Evolutionary conservation across 1,139 yeast species (phyloP).

Genomic region (Taphrina populina): DNA sequence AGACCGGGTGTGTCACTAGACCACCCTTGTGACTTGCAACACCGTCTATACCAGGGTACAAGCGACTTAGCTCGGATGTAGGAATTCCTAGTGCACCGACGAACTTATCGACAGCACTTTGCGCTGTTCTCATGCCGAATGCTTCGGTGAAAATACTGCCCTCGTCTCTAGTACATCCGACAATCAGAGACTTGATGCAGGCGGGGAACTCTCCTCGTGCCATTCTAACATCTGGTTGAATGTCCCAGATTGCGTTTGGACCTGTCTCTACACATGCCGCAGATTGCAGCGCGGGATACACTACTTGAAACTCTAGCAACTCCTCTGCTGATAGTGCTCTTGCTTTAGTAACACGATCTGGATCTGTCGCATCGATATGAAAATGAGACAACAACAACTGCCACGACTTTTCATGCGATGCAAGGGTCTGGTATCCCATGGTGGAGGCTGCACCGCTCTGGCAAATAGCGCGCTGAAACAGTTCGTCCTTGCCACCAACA

Average conservation of each 20-base stretch:
- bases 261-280: slow-evolving; percentile 26
- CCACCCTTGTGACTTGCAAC: slow-evolving; percentile 8
- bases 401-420: slow-evolving; percentile 20
- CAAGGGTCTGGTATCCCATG: slow-evolving; percentile 13
- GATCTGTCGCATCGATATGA: slow-evolving; percentile 6
- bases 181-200: slow-evolving; percentile 19
- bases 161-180: slow-evolving; percentile 20
- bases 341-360: slow-evolving; percentile 15
- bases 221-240: slow-evolving; percentile 20
- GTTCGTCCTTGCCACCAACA: slow-evolving; percentile 19
- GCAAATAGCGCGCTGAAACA: slow-evolving; percentile 29
- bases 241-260: slow-evolving; percentile 29
- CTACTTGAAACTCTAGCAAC: slow-evolving; percentile 1
- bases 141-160: slow-evolving; percentile 21
- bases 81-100: slow-evolving; percentile 19
- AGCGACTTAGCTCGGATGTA: neutral
- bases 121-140: slow-evolving; percentile 26
- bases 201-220: slow-evolving; percentile 14
- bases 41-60: slow-evolving; percentile 20
- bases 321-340: slow-evolving; percentile 8
- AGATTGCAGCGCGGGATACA: slow-evolving; percentile 14
- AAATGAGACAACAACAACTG: slow-evolving; percentile 8
- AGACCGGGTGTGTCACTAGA: slow-evolving; percentile 18
- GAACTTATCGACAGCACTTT: slow-evolving; percentile 11
- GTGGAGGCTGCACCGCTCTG: slow-evolving; percentile 30